phyloP scores from a whole-genome alignment of 1,139 yeast genomes.

The Zygotorulaspora mrakii region DNA sequence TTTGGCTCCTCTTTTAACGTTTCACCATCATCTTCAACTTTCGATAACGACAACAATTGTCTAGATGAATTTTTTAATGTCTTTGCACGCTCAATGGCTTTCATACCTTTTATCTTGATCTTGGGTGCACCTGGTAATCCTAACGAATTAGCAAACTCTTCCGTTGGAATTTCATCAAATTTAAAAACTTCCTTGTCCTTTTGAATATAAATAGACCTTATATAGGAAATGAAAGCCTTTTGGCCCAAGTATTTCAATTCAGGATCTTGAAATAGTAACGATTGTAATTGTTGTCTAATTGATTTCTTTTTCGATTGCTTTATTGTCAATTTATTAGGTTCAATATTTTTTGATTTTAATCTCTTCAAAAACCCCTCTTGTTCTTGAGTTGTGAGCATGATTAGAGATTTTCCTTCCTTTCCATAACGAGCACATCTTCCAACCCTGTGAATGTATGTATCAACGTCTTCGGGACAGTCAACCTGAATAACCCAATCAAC shows the following conservation, averaged over 20 bases:
- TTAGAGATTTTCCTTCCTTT: conserved; percentile 76
- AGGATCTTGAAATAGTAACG: conserved; percentile 87
- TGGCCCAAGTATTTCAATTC: conserved; percentile 90
- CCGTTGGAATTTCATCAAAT: conserved; percentile 71
- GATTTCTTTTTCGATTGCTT: conserved; percentile 74
- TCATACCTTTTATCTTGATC: conserved; percentile 62
- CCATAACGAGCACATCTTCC: conserved; percentile 97
- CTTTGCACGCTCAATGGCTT: conserved; percentile 47
- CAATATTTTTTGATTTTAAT: conserved; percentile 59
- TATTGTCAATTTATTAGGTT: conserved; percentile 67
- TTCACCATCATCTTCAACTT: conserved; percentile 68
- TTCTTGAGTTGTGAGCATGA: conserved; percentile 81
- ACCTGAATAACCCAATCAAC: conserved; percentile 97
- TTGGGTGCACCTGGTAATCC: conserved; percentile 97
- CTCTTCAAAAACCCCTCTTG: conserved; percentile 71
- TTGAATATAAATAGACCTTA: conserved; percentile 78
- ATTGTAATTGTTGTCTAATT: conserved; percentile 80
- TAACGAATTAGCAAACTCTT: conserved; percentile 76
- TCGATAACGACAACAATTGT: conserved; percentile 53
- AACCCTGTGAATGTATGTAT: conserved; percentile 93
- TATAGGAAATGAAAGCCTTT: conserved; percentile 89
- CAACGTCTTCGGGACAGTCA: conserved; percentile 94
- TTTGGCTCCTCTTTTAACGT: conserved; percentile 40
- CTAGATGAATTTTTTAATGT: conserved; percentile 82
- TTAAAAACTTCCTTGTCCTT: conserved; percentile 82